Percentiles rank a stretch among this genome's conserved stretches.
phyloP scores from a whole-genome alignment of 2,329 filamentous ascomycete species.

The Helotiales sp. region DNA sequence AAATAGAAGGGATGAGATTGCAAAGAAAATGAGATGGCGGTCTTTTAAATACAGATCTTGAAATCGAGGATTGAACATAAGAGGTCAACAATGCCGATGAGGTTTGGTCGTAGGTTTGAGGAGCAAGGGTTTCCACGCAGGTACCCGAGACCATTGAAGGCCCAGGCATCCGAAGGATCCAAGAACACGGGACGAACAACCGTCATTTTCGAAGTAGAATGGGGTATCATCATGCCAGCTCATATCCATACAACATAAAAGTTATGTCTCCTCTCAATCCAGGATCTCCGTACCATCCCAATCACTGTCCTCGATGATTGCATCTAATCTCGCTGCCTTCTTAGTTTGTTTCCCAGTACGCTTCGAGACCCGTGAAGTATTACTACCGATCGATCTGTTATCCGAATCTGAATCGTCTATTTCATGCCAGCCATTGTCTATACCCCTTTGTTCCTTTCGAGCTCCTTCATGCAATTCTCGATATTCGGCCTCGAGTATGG shows the following conservation, averaged over 20 bases:
- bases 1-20: too few species aligned
- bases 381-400: conserved; percentile 22
- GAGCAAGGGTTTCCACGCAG: background rate
- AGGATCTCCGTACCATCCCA: conserved; percentile 48
- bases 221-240: background rate
- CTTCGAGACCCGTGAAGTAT: conserved; percentile 7
- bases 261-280: conserved; percentile 31
- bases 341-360: conserved; percentile 10
- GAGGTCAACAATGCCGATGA: background rate
- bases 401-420: conserved; percentile 26
- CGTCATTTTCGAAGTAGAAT: background rate
- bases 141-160: background rate
- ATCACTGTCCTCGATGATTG: conserved; percentile 56
- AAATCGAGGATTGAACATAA: too few species aligned
- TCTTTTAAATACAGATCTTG: background rate
- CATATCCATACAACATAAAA: background rate
- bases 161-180: background rate
- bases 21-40: background rate
- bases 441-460: background rate
- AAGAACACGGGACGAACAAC: background rate
- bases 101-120: background rate
- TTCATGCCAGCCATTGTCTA: conserved; percentile 21
- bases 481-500: conserved; percentile 1
- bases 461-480: conserved; percentile 5
- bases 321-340: conserved; percentile 32